Conservation (phyloP, 352 stramenopile species). For the Phytophthora pistaciae region DNA sequence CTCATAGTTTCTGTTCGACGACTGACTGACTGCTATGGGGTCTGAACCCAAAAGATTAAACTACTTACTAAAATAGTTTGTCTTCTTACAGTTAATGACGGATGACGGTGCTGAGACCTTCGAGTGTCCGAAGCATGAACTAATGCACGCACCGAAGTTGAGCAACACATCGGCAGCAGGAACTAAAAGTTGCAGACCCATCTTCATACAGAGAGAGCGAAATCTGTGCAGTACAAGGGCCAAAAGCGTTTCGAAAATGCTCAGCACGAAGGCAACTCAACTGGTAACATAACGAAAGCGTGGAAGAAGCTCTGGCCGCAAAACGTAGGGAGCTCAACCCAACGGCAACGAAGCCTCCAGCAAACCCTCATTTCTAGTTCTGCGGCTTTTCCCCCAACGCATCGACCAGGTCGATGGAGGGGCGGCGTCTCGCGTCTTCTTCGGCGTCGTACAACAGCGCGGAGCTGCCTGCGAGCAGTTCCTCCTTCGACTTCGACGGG, state of each 20-base stretch:
- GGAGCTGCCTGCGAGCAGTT: not conserved
- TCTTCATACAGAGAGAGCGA: not conserved
- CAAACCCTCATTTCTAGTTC: not conserved
- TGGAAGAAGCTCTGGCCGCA: not conserved
- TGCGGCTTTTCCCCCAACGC: not conserved
- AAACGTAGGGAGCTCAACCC: not conserved
- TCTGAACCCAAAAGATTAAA: too few relatives aligned
- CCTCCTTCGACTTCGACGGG: constrained; percentile 26
- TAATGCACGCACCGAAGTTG: not conserved
- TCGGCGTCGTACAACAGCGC: not conserved
- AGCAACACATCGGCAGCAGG: not conserved
- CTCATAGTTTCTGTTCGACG: too few relatives aligned
- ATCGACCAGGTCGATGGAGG: not conserved
- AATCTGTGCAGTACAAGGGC: not conserved
- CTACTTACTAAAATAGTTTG: too few relatives aligned
- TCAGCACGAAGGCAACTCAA: not conserved
- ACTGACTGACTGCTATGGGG: too few relatives aligned
- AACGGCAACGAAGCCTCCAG: not conserved
- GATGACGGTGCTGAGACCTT: not conserved
- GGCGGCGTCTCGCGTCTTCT: not conserved
- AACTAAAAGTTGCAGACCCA: not conserved
- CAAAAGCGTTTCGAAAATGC: constrained; percentile 2
- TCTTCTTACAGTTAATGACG: too few relatives aligned
- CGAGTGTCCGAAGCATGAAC: not conserved
- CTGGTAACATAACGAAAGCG: not conserved